Base-by-base conservation (phyloP, 1,284 basidiomycete species). In the Ganoderma multipileum region DNA sequence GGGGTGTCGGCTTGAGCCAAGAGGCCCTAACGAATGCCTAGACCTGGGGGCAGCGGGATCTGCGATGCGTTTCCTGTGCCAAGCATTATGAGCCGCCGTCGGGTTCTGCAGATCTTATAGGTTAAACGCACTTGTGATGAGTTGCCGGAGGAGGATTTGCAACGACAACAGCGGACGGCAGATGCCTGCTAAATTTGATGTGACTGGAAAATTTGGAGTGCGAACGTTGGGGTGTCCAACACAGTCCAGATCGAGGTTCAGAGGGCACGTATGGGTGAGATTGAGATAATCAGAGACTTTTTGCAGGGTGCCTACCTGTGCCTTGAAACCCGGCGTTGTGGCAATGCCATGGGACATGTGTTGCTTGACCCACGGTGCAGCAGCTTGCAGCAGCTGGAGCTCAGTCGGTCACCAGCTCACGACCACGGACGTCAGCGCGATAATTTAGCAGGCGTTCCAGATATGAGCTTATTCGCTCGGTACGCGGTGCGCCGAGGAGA, bases 301-400 rank as follows among this genome's bases (percentile, higher is more conserved):
- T 50, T 50, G 23, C 11, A 50, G 23, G 47, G 47, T 50, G 23
- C 47, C 47, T 50, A 36, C 55, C 30, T 20, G 55, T 58, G 55
- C 55, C 55, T 58, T 58, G 55, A 58, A 58, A 58, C 55, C 16
- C n/a, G 28, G 54, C 14, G 52, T 54, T 30, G 5, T 33, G 54
- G 28, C 26, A 55, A 28, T 55, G 54, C 26, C 11, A 26, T 26
- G 23, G 28, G 54, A 26, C 26, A 54, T 30, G 52, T 18, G 26
- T 30, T 30, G 28, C 54, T n/a, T 33, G 28, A 33, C 54, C 54
- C n/a, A 20, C 9, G 47, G 47, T 50, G 4, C 23, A 26, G n/a
- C 23, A 23, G 20, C n/a, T n/a, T n/a, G n/a, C n/a, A n/a, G n/a
- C n/a, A n/a, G 47, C n/a, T 50, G 47, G 47, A 50, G 23, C 44